Evolutionary conservation across 2,329 filamentous ascomycete genomes (phyloP), one percentile per base, ranked within the genome.

Genomic region (Fusarium fujikuroi): DNA sequence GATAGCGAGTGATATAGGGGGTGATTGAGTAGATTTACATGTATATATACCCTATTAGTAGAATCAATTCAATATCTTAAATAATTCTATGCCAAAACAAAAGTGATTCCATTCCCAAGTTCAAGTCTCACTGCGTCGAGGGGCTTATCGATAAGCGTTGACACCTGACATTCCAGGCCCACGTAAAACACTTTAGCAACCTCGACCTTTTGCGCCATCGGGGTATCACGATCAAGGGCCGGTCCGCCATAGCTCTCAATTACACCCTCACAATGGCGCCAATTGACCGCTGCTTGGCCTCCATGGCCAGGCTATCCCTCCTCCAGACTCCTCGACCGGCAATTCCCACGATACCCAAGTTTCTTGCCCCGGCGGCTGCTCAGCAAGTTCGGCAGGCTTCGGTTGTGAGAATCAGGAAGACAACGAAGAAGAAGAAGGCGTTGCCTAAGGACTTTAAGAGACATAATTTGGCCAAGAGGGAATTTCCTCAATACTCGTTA

Each of bases 401-500:
- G 7, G 80, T 82, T 7, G 75, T 83, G 32, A 78, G 84, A 72
- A 85, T 85, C 77, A 87, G 86, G 76, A 90, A 89, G 83, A 82
- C 84, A 82, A 82, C 84, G 50, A 81, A 83, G 71, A 89, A 89
- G 83, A 88, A 87, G 81, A 91, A 87, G 82, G 85, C 87, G 76
- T 83, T 87, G 59, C 88, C 90, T 79, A 94, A 93, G 83, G 86
- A 88, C 16, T 90, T 89, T 70, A 90, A 89, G 72, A 88, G 90
- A 37, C 95, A 91, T 80, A 88, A 90, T 73, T 81, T 95, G 72
- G 88, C 88, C 70, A 85, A 90, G 73, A 88, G 90, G 47, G 87
- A 94, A 40, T 84, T 84, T 43, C 83, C 83, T 2, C 92, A 93
- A 78, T 97, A 92, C 79, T 90, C 94, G 2, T 87, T 99, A 37